A percentile compares a stretch with the other conserved stretches of the same genome.
Conservation (phyloP, 371 early-diverging fungal genomes). For the Smittium mucronatum region DNA sequence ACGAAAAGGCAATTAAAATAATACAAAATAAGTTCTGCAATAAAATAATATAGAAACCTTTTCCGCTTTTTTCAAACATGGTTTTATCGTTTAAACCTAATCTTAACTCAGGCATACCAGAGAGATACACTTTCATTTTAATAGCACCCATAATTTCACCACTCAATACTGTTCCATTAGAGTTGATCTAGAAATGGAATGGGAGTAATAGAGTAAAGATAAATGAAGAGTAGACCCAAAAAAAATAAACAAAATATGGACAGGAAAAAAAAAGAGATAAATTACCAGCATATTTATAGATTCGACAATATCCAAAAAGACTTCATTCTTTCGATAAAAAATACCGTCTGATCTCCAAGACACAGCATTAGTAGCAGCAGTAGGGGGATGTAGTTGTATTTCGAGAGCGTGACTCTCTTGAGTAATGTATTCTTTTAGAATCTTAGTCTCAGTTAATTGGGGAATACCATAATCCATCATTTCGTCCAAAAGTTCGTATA, state of each 20-base stretch:
- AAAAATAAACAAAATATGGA: not conserved
- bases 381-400: constrained; percentile 71
- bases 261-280: not conserved
- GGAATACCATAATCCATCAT: constrained; percentile 99
- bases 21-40: too few relatives aligned
- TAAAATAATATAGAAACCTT: too few relatives aligned
- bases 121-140: constrained; percentile 92
- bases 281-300: constrained; percentile 85
- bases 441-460: constrained; percentile 94
- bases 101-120: constrained; percentile 97
- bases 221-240: constrained; percentile 14
- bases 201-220: constrained; percentile 15
- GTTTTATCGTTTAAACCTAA: constrained; percentile 97
- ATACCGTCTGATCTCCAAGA: constrained; percentile 96
- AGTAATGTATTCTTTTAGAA: constrained; percentile 95
- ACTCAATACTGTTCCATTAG: constrained; percentile 88
- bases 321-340: constrained; percentile 95
- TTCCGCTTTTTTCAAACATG: constrained; percentile 90
- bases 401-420: constrained; percentile 94
- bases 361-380: constrained; percentile 95
- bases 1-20: too few relatives aligned
- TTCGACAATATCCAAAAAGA: constrained; percentile 95
- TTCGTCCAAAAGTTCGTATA: constrained; percentile 96
- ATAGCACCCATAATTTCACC: constrained; percentile 91
- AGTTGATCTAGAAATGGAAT: constrained; percentile 46